Percentiles rank a stretch among this genome's conserved stretches.
Evolutionary conservation across 164 flowering plant genomes (phyloP).

Genomic region (Buxus sempervirens): DNA sequence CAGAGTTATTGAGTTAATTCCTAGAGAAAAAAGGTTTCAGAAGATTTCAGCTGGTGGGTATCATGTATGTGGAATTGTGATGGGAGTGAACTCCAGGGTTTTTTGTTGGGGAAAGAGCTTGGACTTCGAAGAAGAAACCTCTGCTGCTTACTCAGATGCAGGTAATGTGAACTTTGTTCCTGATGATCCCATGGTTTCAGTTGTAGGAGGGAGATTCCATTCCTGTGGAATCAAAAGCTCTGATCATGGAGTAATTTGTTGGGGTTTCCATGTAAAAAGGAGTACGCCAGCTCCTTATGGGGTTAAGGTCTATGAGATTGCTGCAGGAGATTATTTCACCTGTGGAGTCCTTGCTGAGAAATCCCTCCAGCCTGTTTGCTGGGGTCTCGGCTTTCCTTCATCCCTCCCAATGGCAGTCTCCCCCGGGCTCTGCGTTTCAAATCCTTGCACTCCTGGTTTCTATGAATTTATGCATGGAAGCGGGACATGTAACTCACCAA

Average conservation of each 20-base stretch:
- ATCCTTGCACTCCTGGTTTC: slow-evolving; percentile 53
- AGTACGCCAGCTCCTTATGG: slow-evolving; percentile 65
- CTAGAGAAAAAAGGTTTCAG: slow-evolving; percentile 45
- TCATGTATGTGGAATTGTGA: slow-evolving; percentile 87
- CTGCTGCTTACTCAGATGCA: slow-evolving; percentile 28
- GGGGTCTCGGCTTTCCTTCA: slow-evolving; percentile 79
- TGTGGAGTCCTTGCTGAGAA: slow-evolving; percentile 72
- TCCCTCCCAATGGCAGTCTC: slow-evolving; percentile 76
- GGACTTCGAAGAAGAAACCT: slow-evolving; percentile 44
- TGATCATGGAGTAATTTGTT: slow-evolving; percentile 66
- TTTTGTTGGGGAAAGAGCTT: slow-evolving; percentile 89
- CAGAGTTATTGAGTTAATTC: slow-evolving; percentile 55
- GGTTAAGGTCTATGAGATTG: slow-evolving; percentile 57
- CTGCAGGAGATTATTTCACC: slow-evolving; percentile 92
- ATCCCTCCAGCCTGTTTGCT: slow-evolving; percentile 65
- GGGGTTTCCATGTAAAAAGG: slow-evolving; percentile 63
- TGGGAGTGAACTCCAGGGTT: slow-evolving; percentile 47
- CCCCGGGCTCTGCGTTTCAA: slow-evolving; percentile 59
- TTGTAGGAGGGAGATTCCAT: slow-evolving; percentile 89
- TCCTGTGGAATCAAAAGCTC: slow-evolving; percentile 79
- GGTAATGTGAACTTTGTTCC: slow-evolving; percentile 66
- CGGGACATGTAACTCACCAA: slow-evolving; percentile 45
- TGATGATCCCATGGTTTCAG: slow-evolving; percentile 45
- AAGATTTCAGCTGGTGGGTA: slow-evolving; percentile 87
- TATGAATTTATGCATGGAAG: slow-evolving; percentile 44